Conservation (phyloP, 345 rosid genomes). For the Euphorbia peplus region DNA sequence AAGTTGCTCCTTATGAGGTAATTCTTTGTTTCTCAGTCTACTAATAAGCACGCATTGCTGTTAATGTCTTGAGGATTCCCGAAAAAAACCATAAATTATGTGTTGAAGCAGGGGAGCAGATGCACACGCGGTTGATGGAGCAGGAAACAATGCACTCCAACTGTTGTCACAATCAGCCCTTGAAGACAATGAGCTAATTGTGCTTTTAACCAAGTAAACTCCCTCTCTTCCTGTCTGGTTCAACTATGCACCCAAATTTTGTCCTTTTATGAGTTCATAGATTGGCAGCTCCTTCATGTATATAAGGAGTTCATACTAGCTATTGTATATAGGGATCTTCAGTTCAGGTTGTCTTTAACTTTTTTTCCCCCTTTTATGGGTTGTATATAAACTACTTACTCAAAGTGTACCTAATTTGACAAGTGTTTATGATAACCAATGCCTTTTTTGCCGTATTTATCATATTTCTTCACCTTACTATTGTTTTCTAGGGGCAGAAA, state of each 20-base stretch:
- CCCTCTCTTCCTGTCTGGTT: neutral
- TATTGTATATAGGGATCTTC: slow-evolving; percentile 13
- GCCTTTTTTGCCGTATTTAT: too few species aligned
- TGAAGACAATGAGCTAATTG: slow-evolving; percentile 40
- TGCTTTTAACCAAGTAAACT: slow-evolving; percentile 39
- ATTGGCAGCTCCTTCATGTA: neutral
- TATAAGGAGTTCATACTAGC: neutral
- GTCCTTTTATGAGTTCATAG: neutral
- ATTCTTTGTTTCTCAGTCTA: slow-evolving; percentile 13
- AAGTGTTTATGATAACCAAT: too few species aligned
- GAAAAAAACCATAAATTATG: slow-evolving; percentile 7
- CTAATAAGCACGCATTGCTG: neutral
- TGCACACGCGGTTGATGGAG: slow-evolving; percentile 44
- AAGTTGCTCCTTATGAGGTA: slow-evolving; percentile 65
- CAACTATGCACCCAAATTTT: neutral
- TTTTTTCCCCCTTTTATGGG: too few species aligned
- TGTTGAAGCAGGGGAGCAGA: slow-evolving; percentile 59
- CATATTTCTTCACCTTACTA: too few species aligned
- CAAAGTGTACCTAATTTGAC: too few species aligned
- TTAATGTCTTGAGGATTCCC: neutral
- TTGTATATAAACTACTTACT: too few species aligned
- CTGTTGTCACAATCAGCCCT: slow-evolving; percentile 42
- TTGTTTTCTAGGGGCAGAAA: too few species aligned
- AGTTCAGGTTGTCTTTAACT: too few species aligned
- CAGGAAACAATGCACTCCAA: slow-evolving; percentile 41